Conservation (phyloP, 768 basidiomycete genomes). For the Xerocomellus chrysenteron region DNA sequence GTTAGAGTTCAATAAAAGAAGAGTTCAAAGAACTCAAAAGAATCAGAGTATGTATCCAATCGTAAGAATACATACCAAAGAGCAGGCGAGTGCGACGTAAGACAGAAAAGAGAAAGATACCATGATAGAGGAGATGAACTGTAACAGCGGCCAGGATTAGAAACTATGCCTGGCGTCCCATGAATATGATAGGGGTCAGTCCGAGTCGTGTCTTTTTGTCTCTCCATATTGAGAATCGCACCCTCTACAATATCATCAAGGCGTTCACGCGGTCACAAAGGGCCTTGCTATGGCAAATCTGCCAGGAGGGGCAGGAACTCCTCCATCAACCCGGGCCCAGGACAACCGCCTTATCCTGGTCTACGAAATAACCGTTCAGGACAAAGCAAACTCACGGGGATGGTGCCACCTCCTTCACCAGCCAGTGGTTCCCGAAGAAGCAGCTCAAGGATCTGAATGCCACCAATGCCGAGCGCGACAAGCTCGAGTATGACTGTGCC, state of each 20-base stretch:
- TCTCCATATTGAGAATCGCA: constrained; percentile 10
- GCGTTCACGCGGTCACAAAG: constrained; percentile 38
- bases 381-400: constrained; percentile 39
- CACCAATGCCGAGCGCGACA: constrained; percentile 38
- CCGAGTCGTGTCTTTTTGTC: neutral
- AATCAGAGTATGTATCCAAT: too few species aligned
- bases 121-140: too few species aligned
- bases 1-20: too few species aligned
- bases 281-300: constrained; percentile 30
- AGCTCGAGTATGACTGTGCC: constrained; percentile 36
- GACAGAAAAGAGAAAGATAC: too few species aligned
- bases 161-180: too few species aligned
- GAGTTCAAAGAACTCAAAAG: too few species aligned
- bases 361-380: constrained; percentile 32
- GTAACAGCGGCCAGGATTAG: too few species aligned
- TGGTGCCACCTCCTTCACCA: constrained; percentile 56
- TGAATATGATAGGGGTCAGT: constrained; percentile 34
- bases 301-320: constrained; percentile 41
- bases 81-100: too few species aligned
- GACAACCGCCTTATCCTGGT: constrained; percentile 35
- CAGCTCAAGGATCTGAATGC: constrained; percentile 34
- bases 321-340: constrained; percentile 39
- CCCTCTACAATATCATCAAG: constrained; percentile 36
- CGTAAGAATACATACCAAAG: too few species aligned
- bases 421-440: constrained; percentile 33